Percentiles rank a stretch among this genome's conserved stretches.
These are phyloP conservation scores for Penicillium aurantiogriseum DNA, from an alignment of 2,329 filamentous ascomycete genomes.

Conservation along the genomic window DNA sequence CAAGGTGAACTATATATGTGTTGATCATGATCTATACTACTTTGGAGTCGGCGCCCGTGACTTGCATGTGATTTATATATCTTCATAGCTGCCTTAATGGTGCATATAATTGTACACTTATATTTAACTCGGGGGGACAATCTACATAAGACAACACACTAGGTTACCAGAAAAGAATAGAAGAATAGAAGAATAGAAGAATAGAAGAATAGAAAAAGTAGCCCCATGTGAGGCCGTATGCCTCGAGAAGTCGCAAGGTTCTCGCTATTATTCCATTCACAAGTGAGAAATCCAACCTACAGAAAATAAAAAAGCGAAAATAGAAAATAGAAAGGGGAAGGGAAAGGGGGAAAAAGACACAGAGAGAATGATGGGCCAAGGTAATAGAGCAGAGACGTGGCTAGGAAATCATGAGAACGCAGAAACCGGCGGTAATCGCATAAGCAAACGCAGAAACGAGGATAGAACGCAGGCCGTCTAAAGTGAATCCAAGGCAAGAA, in stretches of 20 bases:
- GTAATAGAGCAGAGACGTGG: conserved; percentile 6
- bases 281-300: conserved; percentile 37
- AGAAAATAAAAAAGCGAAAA: conserved; percentile 15
- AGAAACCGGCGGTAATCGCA: conserved; percentile 31
- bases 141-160: not conserved
- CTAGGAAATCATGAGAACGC: conserved; percentile 16
- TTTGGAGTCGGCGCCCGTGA: not conserved
- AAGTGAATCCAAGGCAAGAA: conserved; percentile 32
- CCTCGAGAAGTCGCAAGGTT: conserved; percentile 24
- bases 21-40: not conserved
- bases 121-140: not conserved
- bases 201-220: not conserved
- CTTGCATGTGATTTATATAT: conserved; percentile 5
- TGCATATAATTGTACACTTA: not conserved
- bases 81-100: not conserved
- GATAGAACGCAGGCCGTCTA: conserved; percentile 34
- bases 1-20: not conserved
- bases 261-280: conserved; percentile 40
- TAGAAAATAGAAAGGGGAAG: conserved; percentile 17
- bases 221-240: not conserved
- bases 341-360: conserved; percentile 14
- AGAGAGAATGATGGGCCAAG: conserved; percentile 14
- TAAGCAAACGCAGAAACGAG: conserved; percentile 28
- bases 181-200: not conserved
- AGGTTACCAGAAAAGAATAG: not conserved